Conservation (phyloP, 78 protist species). For the Anaeramoeba ignava region DNA sequence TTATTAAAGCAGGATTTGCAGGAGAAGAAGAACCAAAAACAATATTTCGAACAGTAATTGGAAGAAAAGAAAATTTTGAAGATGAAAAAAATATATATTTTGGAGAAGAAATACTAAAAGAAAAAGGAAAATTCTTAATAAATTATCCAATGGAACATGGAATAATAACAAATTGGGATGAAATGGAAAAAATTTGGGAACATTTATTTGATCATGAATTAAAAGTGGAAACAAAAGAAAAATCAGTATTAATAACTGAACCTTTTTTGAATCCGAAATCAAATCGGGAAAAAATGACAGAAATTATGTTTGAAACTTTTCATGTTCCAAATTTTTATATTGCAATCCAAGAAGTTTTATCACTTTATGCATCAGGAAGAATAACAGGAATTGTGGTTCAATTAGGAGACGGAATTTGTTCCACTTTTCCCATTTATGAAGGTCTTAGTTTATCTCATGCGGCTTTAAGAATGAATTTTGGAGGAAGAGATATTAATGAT, state of each 20-base stretch:
- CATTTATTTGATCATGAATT: neutral
- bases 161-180: neutral
- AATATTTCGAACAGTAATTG: neutral
- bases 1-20: neutral
- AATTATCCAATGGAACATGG: neutral
- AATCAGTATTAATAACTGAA: neutral
- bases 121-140: neutral
- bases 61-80: neutral
- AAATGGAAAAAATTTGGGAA: neutral
- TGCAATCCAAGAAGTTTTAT: too few species aligned
- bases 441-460: too few species aligned
- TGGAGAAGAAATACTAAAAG: neutral
- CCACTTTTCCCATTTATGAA: too few species aligned
- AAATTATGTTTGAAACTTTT: constrained; percentile 2
- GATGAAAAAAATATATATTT: neutral
- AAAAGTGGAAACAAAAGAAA: neutral
- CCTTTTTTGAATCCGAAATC: neutral
- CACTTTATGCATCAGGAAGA: too few species aligned
- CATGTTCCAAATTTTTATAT: neutral
- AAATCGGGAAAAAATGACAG: neutral
- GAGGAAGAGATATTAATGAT: too few species aligned
- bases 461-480: too few species aligned
- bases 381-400: too few species aligned
- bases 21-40: neutral
- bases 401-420: too few species aligned